phyloP scores from a whole-genome alignment of 768 basidiomycete genomes.

The Mycena albidolilacea region DNA sequence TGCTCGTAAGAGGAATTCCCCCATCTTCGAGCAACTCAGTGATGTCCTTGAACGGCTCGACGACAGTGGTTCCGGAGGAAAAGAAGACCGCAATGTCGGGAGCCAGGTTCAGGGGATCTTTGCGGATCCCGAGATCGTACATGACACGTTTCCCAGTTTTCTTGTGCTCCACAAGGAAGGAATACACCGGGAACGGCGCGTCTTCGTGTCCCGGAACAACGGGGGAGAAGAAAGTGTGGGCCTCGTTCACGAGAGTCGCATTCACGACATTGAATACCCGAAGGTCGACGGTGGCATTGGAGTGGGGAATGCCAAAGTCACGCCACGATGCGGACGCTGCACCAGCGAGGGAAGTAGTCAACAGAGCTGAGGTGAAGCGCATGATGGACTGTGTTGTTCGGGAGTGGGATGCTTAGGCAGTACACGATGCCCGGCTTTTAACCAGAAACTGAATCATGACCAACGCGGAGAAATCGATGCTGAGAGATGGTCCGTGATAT shows the following conservation, averaged over 20 bases:
- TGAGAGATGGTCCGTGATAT: too few species aligned
- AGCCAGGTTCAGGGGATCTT: slow-evolving; percentile 20
- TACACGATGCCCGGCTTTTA: too few species aligned
- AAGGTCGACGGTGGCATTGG: slow-evolving; percentile 23
- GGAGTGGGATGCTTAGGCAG: too few species aligned
- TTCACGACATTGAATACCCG: slow-evolving; percentile 24
- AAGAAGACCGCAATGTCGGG: slow-evolving; percentile 16
- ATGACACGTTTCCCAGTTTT: slow-evolving; percentile 12
- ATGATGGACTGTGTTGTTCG: not conserved
- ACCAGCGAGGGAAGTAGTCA: not conserved
- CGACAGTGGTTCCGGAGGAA: not conserved
- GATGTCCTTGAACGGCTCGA: slow-evolving; percentile 14
- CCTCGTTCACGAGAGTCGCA: slow-evolving; percentile 2
- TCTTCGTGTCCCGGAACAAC: slow-evolving; percentile 20
- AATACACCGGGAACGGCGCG: slow-evolving; percentile 6
- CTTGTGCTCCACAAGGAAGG: slow-evolving; percentile 27
- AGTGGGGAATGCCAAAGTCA: slow-evolving; percentile 24
- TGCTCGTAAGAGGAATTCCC: slow-evolving; percentile 24
- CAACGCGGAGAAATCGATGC: too few species aligned
- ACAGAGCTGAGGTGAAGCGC: not conserved
- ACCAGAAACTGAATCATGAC: too few species aligned
- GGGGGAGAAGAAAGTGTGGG: not conserved
- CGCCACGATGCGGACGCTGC: not conserved
- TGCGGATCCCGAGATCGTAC: slow-evolving; percentile 34
- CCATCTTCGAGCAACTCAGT: slow-evolving; percentile 18